These are phyloP conservation scores for Setaria italica DNA, from an alignment of 202 grass and related monocot species.

Conservation along the genomic window DNA sequence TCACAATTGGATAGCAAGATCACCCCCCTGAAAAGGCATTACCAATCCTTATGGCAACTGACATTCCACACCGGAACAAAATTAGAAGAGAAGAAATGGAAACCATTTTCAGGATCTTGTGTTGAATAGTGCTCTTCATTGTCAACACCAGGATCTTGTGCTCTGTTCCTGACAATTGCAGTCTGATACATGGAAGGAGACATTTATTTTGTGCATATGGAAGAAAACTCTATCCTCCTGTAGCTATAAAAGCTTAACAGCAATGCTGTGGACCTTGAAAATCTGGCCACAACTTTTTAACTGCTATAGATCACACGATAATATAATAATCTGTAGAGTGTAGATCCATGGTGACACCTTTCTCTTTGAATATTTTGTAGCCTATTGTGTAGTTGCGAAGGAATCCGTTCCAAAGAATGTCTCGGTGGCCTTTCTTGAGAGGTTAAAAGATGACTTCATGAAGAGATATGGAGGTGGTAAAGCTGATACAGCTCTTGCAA, in stretches of 20 bases:
- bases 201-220: not conserved
- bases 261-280: not conserved
- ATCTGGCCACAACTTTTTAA: not conserved
- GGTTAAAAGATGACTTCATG: slow-evolving; percentile 82
- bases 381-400: slow-evolving; percentile 87
- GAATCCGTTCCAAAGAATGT: slow-evolving; percentile 85
- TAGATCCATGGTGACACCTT: slow-evolving; percentile 30
- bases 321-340: not conserved
- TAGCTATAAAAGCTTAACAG: not conserved
- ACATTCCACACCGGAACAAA: not conserved
- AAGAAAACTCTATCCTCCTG: not conserved
- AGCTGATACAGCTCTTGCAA: slow-evolving; percentile 89
- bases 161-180: not conserved
- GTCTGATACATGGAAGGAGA: not conserved
- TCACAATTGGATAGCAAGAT: slow-evolving; percentile 8
- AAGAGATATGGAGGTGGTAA: slow-evolving; percentile 95
- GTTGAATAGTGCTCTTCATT: not conserved
- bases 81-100: not conserved
- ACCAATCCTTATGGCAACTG: not conserved
- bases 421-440: slow-evolving; percentile 85
- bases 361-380: slow-evolving; percentile 58
- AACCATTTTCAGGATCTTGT: not conserved
- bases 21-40: not conserved
- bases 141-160: not conserved
- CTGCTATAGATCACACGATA: not conserved